Evolutionary conservation across 2,329 filamentous ascomycete genomes (phyloP).

Genomic region (Botryosphaeria dothidea): DNA sequence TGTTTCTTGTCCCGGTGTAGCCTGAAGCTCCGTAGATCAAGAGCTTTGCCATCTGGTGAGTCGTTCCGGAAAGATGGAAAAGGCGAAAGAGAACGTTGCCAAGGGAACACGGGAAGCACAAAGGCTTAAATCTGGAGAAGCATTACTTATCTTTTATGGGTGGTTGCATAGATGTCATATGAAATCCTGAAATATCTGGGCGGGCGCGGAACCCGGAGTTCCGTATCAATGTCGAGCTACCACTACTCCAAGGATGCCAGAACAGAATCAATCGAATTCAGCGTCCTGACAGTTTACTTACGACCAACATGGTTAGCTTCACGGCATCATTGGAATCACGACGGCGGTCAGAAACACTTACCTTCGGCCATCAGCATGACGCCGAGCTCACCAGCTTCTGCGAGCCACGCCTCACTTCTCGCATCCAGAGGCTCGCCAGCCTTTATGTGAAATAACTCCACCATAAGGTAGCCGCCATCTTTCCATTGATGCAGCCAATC

Average conservation of each 20-base stretch:
- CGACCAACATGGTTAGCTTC: neutral
- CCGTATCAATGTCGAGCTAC: neutral
- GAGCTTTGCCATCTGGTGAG: neutral
- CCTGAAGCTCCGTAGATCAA: neutral
- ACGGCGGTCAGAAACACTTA: neutral
- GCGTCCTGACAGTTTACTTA: neutral
- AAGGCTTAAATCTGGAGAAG: no score
- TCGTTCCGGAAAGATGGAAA: neutral
- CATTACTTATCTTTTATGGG: no score
- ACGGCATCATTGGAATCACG: neutral
- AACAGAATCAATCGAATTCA: neutral
- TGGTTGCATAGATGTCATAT: neutral
- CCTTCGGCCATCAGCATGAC: neutral
- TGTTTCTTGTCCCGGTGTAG: neutral
- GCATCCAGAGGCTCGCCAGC: neutral
- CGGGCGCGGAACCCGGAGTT: neutral
- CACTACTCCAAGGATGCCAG: no score
- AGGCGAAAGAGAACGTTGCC: no score
- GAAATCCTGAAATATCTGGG: neutral
- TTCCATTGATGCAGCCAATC: neutral
- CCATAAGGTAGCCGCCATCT: neutral
- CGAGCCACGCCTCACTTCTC: neutral
- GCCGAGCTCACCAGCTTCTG: neutral
- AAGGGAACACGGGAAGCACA: no score
- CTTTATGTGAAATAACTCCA: neutral